Evolutionary conservation across 129 eudicot species (phyloP).

Genomic region (Gnaphalium uliginosum): DNA sequence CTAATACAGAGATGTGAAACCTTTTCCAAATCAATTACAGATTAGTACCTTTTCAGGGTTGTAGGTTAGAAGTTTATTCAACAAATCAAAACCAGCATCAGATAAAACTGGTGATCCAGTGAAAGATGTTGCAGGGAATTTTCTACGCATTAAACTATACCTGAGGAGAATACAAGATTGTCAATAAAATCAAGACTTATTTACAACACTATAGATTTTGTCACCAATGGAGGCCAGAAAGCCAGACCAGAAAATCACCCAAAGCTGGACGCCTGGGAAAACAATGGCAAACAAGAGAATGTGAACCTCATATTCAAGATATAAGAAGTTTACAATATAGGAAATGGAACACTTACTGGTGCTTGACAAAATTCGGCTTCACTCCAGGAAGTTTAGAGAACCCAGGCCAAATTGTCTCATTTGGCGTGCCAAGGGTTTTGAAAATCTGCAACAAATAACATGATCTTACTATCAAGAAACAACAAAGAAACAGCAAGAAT

Average conservation of each 20-base stretch:
- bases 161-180: constrained; percentile 46
- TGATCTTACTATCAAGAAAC: neutral
- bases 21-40: neutral
- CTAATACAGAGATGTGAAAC: neutral
- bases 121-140: constrained; percentile 92
- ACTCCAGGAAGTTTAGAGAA: constrained; percentile 75
- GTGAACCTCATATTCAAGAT: constrained; percentile 28
- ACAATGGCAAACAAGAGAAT: constrained; percentile 55
- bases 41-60: constrained; percentile 83
- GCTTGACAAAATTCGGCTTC: constrained; percentile 84
- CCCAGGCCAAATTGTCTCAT: constrained; percentile 91
- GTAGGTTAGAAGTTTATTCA: constrained; percentile 80
- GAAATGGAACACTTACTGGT: constrained; percentile 60
- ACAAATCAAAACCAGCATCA: constrained; percentile 92
- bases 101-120: constrained; percentile 90
- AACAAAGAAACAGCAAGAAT: neutral
- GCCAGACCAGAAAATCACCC: constrained; percentile 95
- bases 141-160: constrained; percentile 72
- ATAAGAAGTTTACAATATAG: neutral
- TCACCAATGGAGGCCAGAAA: constrained; percentile 83
- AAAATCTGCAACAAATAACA: constrained; percentile 53
- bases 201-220: constrained; percentile 46
- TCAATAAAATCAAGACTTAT: constrained; percentile 49
- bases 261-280: constrained; percentile 97
- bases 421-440: constrained; percentile 90